Base-by-base conservation (phyloP, 306 rosid genomes). In the Castanospermum australe region DNA sequence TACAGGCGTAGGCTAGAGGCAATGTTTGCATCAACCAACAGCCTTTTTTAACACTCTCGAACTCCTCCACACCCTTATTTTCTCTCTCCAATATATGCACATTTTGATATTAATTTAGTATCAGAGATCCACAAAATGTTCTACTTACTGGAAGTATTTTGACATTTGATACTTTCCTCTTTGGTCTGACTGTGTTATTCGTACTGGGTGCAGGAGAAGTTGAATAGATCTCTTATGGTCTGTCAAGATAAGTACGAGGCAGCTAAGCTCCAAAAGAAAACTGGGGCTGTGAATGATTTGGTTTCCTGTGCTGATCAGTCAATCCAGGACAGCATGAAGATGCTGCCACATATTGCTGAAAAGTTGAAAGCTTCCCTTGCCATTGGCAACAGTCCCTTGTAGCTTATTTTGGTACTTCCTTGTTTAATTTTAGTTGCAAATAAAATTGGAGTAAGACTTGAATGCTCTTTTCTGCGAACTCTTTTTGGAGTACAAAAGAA, bases 181-280 rank as follows among this genome's bases (percentile, higher is more conserved):
- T 78, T 69, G 54, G 18, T 78, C 82, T 64, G 50, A 86, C 30
- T 4, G 14, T 61, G 52, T 21, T 81, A 12, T 20, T 74, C 45
- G 8, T 21, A 64, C 47, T 80, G 75, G 64, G 55, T 84, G 82
- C 93, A 95, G 98, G 99, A 95, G 71, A 93, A 61, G 87, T 82
- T 95, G 84, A 90, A 89, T 64, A 89, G 99, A 71, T 90, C 96
- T 48, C 83, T 95, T 48, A 92, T 91, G 97, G 99, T 95, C 18
- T 95, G 98, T 84, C 98, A 95, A 69, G 99, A 95, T 80, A 93
- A 88, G 90, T 91, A 28, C 9, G 99, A 93, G 84, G 71, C 94
- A 25, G 92, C 96, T 30, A 95, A 84, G 88, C 90, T 84, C 59
- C 98, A 95, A 71, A 82, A 81, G 77, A 86, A 82, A 60, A 25